Evolutionary conservation across 495 filamentous ascomycete species (phyloP).

Genomic region (Aspergillus carlsbadensis): DNA sequence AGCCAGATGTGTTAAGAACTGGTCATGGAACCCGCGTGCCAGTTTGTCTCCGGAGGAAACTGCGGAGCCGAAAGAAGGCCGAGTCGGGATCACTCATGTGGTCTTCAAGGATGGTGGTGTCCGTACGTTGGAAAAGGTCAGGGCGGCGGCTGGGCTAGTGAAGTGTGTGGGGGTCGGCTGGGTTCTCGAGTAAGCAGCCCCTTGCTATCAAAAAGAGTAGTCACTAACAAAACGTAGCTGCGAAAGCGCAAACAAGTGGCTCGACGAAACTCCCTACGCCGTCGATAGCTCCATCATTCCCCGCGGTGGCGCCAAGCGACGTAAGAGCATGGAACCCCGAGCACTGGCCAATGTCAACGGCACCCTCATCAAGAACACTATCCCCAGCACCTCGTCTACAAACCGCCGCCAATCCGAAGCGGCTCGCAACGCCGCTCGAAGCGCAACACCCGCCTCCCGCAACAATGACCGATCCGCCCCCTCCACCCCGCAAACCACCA

Average conservation of each 20-base stretch:
- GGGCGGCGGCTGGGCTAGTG: slow-evolving; percentile 69
- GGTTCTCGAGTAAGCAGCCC: slow-evolving; percentile 74
- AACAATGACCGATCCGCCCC: slow-evolving; percentile 20
- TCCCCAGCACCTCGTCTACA: slow-evolving; percentile 31
- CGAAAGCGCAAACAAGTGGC: slow-evolving; percentile 74
- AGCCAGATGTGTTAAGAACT: slow-evolving; percentile 76
- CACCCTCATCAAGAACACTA: slow-evolving; percentile 42
- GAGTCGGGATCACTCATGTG: slow-evolving; percentile 88
- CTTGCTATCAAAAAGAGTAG: neutral
- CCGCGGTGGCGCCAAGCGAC: slow-evolving; percentile 71
- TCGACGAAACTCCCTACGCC: slow-evolving; percentile 66
- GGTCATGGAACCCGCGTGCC: slow-evolving; percentile 74
- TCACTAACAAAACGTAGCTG: slow-evolving; percentile 54
- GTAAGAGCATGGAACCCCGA: slow-evolving; percentile 91
- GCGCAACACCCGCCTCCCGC: slow-evolving; percentile 26
- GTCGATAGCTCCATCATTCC: slow-evolving; percentile 71
- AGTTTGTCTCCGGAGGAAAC: slow-evolving; percentile 37
- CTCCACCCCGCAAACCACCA: neutral
- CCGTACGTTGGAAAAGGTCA: slow-evolving; percentile 83
- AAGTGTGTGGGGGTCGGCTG: slow-evolving; percentile 83
- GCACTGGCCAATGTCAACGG: slow-evolving; percentile 72
- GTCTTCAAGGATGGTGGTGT: slow-evolving; percentile 92
- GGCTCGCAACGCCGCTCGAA: slow-evolving; percentile 34
- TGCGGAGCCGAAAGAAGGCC: slow-evolving; percentile 38
- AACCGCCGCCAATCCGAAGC: slow-evolving; percentile 33